These are phyloP conservation scores for Cadophora sp. DNA, from an alignment of 2,329 filamentous ascomycete genomes.

Conservation along the genomic window DNA sequence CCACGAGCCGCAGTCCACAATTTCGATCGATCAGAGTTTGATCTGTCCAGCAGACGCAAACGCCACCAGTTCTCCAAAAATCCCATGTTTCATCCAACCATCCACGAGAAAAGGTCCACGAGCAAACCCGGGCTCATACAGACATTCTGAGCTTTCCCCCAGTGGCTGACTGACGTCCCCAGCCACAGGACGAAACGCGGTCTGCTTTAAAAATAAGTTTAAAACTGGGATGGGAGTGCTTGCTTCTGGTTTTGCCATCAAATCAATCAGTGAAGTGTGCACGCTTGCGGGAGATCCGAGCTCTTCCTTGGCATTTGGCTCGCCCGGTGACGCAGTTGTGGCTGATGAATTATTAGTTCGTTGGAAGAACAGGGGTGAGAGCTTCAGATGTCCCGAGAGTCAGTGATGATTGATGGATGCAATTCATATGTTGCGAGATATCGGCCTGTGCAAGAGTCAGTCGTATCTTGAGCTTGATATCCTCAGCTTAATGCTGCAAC, in stretches of 20 bases:
- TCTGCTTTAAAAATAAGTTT: conserved; percentile 11
- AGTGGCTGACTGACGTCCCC: conserved; percentile 17
- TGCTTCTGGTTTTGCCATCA: too few species aligned
- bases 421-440: background rate
- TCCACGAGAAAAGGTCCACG: too few species aligned
- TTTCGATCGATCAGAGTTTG: background rate
- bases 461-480: background rate
- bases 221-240: background rate
- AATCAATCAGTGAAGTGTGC: conserved; percentile 4
- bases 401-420: background rate
- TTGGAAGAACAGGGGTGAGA: background rate
- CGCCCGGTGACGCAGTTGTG: conserved; percentile 13
- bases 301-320: conserved; percentile 7
- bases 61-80: background rate
- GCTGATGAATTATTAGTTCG: conserved; percentile 4
- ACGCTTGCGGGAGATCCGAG: conserved; percentile 1
- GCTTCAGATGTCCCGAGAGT: background rate
- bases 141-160: conserved; percentile 6
- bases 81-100: background rate
- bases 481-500: background rate
- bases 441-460: background rate
- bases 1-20: background rate
- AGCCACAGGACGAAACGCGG: conserved; percentile 15
- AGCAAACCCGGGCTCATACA: background rate
- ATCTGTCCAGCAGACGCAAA: background rate